Conservation (phyloP, 2,329 filamentous ascomycete genomes). For the Trichoderma lentiforme region DNA sequence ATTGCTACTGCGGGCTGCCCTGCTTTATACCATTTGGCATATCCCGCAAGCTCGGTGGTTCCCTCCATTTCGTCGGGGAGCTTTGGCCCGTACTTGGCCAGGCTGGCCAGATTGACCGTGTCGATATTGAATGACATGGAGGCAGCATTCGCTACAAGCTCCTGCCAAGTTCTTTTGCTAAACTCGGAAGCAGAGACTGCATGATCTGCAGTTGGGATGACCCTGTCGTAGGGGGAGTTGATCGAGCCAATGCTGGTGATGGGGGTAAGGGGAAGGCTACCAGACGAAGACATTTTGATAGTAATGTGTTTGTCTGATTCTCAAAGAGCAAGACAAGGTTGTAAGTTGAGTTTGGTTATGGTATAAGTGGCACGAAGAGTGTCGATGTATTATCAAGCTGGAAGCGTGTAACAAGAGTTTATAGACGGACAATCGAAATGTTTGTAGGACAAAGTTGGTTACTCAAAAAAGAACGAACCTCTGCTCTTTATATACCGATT, state of each 20-base stretch:
- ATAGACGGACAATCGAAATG: background rate
- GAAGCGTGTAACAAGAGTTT: background rate
- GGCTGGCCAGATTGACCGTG: background rate
- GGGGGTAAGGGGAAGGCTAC: background rate
- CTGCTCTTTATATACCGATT: background rate
- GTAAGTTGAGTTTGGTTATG: background rate
- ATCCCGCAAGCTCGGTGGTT: background rate
- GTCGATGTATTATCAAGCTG: background rate
- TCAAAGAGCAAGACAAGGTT: background rate
- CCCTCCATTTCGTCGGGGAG: slow-evolving; percentile 6
- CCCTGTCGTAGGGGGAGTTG: background rate
- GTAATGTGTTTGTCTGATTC: background rate
- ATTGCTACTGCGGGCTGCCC: background rate
- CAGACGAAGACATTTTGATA: background rate
- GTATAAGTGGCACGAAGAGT: background rate
- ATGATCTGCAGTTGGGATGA: background rate
- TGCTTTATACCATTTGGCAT: background rate
- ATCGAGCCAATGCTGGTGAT: background rate
- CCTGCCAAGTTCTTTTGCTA: background rate
- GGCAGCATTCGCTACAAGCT: background rate
- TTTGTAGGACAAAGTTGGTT: background rate
- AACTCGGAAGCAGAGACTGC: background rate
- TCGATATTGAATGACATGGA: background rate
- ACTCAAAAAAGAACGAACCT: background rate
- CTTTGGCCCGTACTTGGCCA: background rate